Evolutionary conservation across 2,329 filamentous ascomycete species (phyloP).

Genomic region (Helotiales sp.): DNA sequence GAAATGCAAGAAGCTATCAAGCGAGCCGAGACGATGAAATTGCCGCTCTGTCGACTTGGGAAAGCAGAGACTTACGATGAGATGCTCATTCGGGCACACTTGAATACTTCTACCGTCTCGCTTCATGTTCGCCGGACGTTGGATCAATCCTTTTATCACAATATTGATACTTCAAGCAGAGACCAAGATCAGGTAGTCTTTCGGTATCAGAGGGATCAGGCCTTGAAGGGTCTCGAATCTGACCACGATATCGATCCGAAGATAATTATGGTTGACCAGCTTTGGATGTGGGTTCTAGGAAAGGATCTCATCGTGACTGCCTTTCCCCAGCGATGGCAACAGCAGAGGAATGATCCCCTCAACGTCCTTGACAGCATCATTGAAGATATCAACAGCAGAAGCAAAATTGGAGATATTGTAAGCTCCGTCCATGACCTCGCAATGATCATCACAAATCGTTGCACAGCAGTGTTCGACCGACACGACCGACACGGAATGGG

Average conservation of each 20-base stretch:
- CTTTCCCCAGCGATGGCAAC: slow-evolving; percentile 44
- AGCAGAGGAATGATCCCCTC: slow-evolving; percentile 42
- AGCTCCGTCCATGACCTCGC: slow-evolving; percentile 43
- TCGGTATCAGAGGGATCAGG: slow-evolving; percentile 22
- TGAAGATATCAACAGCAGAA: slow-evolving; percentile 30
- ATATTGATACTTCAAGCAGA: slow-evolving; percentile 40
- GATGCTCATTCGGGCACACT: slow-evolving; percentile 31
- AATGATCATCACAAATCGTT: slow-evolving; percentile 42
- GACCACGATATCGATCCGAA: slow-evolving; percentile 22
- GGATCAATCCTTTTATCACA: slow-evolving; percentile 47
- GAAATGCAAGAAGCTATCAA: slow-evolving; percentile 32
- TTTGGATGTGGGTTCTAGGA: slow-evolving; percentile 46
- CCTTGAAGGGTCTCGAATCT: neutral
- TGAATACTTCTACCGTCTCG: slow-evolving; percentile 31
- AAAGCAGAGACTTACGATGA: slow-evolving; percentile 28
- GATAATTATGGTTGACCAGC: slow-evolving; percentile 45
- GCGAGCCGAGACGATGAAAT: slow-evolving; percentile 22
- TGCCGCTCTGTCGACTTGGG: slow-evolving; percentile 13
- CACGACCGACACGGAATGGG: slow-evolving; percentile 24
- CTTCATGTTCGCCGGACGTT: slow-evolving; percentile 47
- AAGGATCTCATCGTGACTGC: slow-evolving; percentile 27
- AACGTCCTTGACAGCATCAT: slow-evolving; percentile 41
- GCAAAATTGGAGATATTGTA: slow-evolving; percentile 36
- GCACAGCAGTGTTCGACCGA: slow-evolving; percentile 42
- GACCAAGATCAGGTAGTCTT: slow-evolving; percentile 38